phyloP scores from a whole-genome alignment of 1,284 basidiomycete genomes.

The Entoloma clypeatum region DNA sequence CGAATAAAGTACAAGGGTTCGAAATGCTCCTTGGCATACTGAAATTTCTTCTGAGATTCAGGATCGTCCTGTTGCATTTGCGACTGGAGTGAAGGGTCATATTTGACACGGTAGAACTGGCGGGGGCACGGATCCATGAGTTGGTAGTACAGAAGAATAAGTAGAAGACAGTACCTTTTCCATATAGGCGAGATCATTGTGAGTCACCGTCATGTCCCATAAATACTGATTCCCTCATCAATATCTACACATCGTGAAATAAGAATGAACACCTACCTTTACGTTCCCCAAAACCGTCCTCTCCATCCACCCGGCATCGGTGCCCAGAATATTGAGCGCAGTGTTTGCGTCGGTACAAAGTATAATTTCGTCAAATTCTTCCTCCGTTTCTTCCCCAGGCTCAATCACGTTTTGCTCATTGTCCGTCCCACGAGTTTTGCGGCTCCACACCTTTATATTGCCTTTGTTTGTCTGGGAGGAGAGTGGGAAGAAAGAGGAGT shows the following conservation, averaged over 20 bases:
- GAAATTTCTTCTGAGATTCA: constrained; percentile 36
- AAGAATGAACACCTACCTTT: constrained; percentile 31
- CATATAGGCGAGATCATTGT: constrained; percentile 55
- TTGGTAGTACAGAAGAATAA: background rate
- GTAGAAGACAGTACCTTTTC: constrained; percentile 37
- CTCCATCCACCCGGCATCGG: constrained; percentile 54
- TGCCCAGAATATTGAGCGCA: constrained; percentile 50
- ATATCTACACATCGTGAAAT: background rate
- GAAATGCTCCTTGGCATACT: constrained; percentile 47
- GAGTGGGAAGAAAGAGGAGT: no score
- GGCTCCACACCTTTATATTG: constrained; percentile 26
- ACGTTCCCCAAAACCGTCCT: constrained; percentile 56
- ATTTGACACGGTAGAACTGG: constrained; percentile 47
- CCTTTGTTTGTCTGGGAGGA: constrained; percentile 19
- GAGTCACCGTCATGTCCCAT: constrained; percentile 58
- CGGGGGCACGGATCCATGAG: background rate
- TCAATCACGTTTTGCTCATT: constrained; percentile 25
- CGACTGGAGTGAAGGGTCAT: constrained; percentile 36
- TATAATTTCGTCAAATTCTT: constrained; percentile 61
- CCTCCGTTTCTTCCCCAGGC: constrained; percentile 31
- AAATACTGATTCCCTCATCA: constrained; percentile 30
- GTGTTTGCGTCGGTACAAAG: constrained; percentile 59
- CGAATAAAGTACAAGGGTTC: constrained; percentile 55
- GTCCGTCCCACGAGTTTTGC: constrained; percentile 22
- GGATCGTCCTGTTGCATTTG: constrained; percentile 34